Evolutionary conservation across 2,329 filamentous ascomycete species (phyloP), one percentile per base, ranked within the genome.

Genomic region (Chaetomium globosum): DNA sequence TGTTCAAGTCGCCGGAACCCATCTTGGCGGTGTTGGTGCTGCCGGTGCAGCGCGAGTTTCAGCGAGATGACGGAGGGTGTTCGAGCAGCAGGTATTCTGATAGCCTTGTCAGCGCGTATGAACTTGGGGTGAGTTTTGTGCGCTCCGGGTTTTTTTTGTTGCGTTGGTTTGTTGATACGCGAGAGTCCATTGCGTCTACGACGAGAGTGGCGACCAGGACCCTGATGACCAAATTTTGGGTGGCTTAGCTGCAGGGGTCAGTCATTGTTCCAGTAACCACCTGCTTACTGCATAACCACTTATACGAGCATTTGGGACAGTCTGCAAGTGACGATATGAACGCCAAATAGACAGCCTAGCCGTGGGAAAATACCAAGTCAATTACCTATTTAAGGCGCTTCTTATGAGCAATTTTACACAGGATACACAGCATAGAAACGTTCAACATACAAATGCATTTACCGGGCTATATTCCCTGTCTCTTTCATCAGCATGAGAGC

Each of bases 1-100:
- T 80, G 75, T 98, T 97, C 75, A 99, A 86, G 84, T 98, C 93
- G 75, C 93, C 93, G 81, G 78, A 77, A 75, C 93, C 93, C 90
- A 96, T 97, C 70, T 79, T 90, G 80, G 72, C 77, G 75, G 73
- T 70, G 65, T 71, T 67, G 67, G 59, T 65, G 68, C 67, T 66
- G 61, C 59, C 59, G 58, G 52, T 23, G 68, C 67, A 66, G 63
- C 64, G 51, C 43, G 46, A 52, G 21, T 21, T 36, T 19, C 26
- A 55, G 4, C 12, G 16, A 21, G n/a, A 23, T 6, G 54, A n/a
- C 9, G 46, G n/a, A 21, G 19, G n/a, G 26, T 5, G 12, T 16
- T 48, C 46, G 23, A 10, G 5, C 26, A 9, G 43, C 12, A 51
- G 13, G 2, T 28, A 21, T 23, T 23, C 21, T 23, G 23, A 16